Percentiles rank a stretch among this genome's conserved stretches.
Evolutionary conservation across 2,329 filamentous ascomycete genomes (phyloP).

Genomic region (Orbilia blumenaviensis): DNA sequence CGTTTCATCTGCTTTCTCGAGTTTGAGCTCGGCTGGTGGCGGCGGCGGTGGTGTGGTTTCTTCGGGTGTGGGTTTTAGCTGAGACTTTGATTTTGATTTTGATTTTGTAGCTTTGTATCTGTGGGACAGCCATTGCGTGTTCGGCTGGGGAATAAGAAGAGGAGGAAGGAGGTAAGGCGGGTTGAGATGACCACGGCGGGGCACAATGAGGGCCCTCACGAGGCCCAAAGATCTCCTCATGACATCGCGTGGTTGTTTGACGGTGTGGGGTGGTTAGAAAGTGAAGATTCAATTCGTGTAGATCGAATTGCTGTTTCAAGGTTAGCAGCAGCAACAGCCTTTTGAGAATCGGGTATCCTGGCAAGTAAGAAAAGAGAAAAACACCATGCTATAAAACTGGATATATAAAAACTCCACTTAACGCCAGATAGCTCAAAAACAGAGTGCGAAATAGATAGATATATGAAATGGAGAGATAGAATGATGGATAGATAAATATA

Average conservation of each 20-base stretch:
- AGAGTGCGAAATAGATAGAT: not conserved
- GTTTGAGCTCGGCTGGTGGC: too few relatives aligned
- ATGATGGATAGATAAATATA: not conserved
- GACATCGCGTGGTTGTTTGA: conserved; percentile 22
- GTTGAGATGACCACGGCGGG: conserved; percentile 8
- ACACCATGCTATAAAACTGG: not conserved
- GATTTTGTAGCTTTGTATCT: conserved; percentile 16
- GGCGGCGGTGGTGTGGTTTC: not conserved
- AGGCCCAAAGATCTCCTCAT: conserved; percentile 39
- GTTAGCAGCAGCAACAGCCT: too few relatives aligned
- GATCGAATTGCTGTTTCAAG: not conserved
- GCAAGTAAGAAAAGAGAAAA: not conserved
- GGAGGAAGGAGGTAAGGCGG: not conserved
- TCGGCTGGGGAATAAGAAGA: not conserved
- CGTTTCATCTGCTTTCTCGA: not conserved
- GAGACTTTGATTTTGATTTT: not conserved
- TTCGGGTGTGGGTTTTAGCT: not conserved
- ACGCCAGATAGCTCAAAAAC: not conserved
- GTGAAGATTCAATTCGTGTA: too few relatives aligned
- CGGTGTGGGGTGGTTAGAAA: not conserved
- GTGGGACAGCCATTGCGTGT: conserved; percentile 11
- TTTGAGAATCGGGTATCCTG: too few relatives aligned
- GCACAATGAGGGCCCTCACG: conserved; percentile 19
- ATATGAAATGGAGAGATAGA: not conserved
- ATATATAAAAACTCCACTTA: too few relatives aligned